Evolutionary conservation across 1,284 basidiomycete genomes (phyloP), one percentile per base, ranked within the genome.

Genomic region (Marasmius fiardii): DNA sequence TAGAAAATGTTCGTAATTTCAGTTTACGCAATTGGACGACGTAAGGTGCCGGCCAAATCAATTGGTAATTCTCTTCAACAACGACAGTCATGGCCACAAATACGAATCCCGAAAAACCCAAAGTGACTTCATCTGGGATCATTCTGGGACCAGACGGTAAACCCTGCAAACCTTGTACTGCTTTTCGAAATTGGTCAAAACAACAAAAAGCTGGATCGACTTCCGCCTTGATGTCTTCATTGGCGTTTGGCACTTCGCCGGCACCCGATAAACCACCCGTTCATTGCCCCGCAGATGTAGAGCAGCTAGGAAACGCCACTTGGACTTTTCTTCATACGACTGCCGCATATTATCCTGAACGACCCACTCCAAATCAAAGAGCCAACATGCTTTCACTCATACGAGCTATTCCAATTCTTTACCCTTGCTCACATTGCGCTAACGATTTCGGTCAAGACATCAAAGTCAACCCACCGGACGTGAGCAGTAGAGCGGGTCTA

Each of bases 321-420:
- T 98, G 95, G 95, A 90, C 93, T 18, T 97, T 98, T 80, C 79
- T 98, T 35, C 95, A 98, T 68, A 88, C 93, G 1, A 89, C 94
- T 3, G 93, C 93, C 0, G 92, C 95, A 16, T 95, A 97, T 71
- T 97, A 95, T 71, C 94, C 95, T n/a, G 80, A 87, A 24, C 71
- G 74, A 24, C 91, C 95, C 0, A 82, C 85, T 0, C 74, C 83
- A 0, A 72, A 72, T 4, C 90, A 95, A 62, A 86, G 91, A 58
- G 79, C 81, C 21, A 86, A 89, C 59, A 95, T 97, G 92, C 75
- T 90, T 37, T 77, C 79, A 59, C 80, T 98, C 18, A 74, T 98
- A 11, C 79, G 80, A 48, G 78, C 92, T 0, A 70, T 98, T 23
- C 92, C 94, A 0, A 69, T 82, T 3, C 74, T 97, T 20, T 98